Base-by-base conservation (phyloP, 805 yeast species). In the Candida parachauliodes region DNA sequence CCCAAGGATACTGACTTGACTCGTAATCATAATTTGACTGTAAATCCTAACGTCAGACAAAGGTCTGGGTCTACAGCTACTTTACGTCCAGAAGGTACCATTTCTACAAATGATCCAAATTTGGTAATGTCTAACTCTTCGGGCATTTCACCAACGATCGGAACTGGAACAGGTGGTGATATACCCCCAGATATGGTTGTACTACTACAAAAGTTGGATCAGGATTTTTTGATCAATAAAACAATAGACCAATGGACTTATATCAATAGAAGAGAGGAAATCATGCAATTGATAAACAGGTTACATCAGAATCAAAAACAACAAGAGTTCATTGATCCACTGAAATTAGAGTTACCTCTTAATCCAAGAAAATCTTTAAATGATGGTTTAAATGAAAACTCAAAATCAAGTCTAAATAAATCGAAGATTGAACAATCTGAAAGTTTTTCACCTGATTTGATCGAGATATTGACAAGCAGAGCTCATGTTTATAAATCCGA, bases 391-490 rank as follows among this genome's bases (percentile, higher is more conserved):
- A 2, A 19, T 12, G 25, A 32, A 8, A n/a, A 6, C n/a, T 11
- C 62, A 56, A 32, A 32, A 23, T 11, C 34, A 5, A 8, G 17
- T 8, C 9, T 9, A 21, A 4, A 5, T 6, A 8, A n/a, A 5
- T 14, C 35, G 3, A 4, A n/a, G 2, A 8, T 20, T 19, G 32
- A 28, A 5, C 7, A 28, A 27, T 25, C 18, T 4, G 21, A 28
- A 19, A 32, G 11, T 21, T 16, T n/a, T 7, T 19, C 39, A 5
- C 30, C 44, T 23, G 84, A 82, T 39, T 62, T 93, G 42, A 81
- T 91, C 2, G 70, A 81, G 6, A 81, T 88, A 11, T 62, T 93
- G 41, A 68, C 89, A 30, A 81, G 79, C 39, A 66, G 98, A 25
- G 94, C 87, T 3, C 67, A 73, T 12, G 62, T 77, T 3, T 80